Evolutionary conservation across 129 eudicot genomes (phyloP), one percentile per base, ranked within the genome.

Genomic region (Pittosporum tobira): DNA sequence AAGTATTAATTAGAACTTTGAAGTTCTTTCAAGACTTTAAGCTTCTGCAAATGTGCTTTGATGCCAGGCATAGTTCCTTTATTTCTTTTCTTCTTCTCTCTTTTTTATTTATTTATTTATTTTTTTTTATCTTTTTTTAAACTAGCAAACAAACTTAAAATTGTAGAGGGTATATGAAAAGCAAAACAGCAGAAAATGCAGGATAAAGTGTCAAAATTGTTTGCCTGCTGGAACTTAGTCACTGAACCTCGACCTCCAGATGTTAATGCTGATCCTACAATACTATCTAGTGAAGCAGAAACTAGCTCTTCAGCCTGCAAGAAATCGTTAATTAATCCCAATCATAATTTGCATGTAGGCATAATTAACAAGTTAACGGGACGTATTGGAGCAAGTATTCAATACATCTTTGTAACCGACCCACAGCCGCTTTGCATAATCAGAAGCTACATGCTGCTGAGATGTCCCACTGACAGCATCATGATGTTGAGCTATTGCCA

Each of bases 301-400:
- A 93, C 94, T 9, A 84, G 67, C 46, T 51, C 76, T 74, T 84
- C 93, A 62, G 96, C 82, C 99, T 93, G 80, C 65, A 73, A 65
- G 51, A 51, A 43, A 51, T 40, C 6, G 21, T 12, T 50, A 23
- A 34, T 31, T 15, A 63, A 20, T 43, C 25, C 43, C 19, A 43
- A 18, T 65, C 62, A 59, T 46, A n/a, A n/a, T 66, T 48, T 49
- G 12, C 36, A 5, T 11, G 30, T 29, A 30, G 8, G 38, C 2
- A 21, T 44, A 38, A 49, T 60, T 16, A 21, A 37, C 15, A 7
- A 47, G 9, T 53, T 58, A 47, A 51, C 22, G 3, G 34, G 2
- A 9, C 26, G 22, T 22, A 20, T 6, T 38, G 44, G 46, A 45
- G 31, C 20, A 66, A 55, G 16, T 51, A 47, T 30, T 49, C 38